A percentile compares a stretch with the other conserved stretches of the same genome.
Conservation (phyloP, 2,329 filamentous ascomycete species). For the Aureobasidium namibiae region DNA sequence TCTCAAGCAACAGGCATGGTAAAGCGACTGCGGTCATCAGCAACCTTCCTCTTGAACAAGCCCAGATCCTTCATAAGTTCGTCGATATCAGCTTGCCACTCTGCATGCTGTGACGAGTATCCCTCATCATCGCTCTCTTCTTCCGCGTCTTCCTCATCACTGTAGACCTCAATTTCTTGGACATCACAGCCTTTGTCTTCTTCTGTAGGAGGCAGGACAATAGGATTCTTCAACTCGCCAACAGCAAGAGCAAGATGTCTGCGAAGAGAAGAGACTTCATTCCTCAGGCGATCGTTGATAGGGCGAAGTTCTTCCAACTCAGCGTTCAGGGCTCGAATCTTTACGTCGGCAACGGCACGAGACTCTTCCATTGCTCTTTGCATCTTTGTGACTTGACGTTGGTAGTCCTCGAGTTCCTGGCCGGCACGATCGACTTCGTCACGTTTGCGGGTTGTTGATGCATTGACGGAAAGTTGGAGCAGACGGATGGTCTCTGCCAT, state of each 20-base stretch:
- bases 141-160: slow-evolving; percentile 43
- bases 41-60: slow-evolving; percentile 77
- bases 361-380: slow-evolving; percentile 95
- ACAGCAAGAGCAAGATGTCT: slow-evolving; percentile 83
- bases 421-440: slow-evolving; percentile 65
- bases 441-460: slow-evolving; percentile 56
- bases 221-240: slow-evolving; percentile 82
- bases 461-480: slow-evolving; percentile 65
- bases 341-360: slow-evolving; percentile 81
- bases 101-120: slow-evolving; percentile 28
- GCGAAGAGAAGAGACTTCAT: slow-evolving; percentile 76
- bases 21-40: slow-evolving; percentile 68
- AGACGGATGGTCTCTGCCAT: slow-evolving; percentile 92
- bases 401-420: slow-evolving; percentile 87
- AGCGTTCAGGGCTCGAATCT: slow-evolving; percentile 70
- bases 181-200: slow-evolving; percentile 21
- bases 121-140: slow-evolving; percentile 48
- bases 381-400: slow-evolving; percentile 80
- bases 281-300: slow-evolving; percentile 48
- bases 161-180: slow-evolving; percentile 19
- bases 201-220: slow-evolving; percentile 48
- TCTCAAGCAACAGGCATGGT: neutral
- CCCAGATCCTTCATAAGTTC: slow-evolving; percentile 71
- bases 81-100: slow-evolving; percentile 71
- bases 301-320: slow-evolving; percentile 43